phyloP scores from a whole-genome alignment of 257 asterid genomes.

The Solanum stenotomum region DNA sequence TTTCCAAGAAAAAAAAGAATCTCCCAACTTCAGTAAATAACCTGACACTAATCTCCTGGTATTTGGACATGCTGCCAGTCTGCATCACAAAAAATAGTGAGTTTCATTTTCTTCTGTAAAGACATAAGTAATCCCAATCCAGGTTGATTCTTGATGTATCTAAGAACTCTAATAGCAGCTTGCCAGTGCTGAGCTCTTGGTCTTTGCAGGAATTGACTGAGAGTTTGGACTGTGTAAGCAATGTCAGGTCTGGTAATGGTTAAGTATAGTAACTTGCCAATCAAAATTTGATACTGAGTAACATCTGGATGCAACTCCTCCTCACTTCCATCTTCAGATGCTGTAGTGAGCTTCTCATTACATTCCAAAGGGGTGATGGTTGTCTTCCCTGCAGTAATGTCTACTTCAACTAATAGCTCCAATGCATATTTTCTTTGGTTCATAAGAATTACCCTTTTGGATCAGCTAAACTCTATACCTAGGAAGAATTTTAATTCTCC shows the following conservation, averaged over 20 bases:
- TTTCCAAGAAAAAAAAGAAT: too few relatives aligned
- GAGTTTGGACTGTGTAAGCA: not conserved
- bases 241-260: not conserved
- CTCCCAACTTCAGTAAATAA: not conserved
- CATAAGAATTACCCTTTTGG: too few relatives aligned
- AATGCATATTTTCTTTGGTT: too few relatives aligned
- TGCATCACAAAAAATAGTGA: too few relatives aligned
- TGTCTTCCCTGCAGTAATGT: too few relatives aligned
- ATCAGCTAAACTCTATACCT: too few relatives aligned
- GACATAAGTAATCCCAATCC: not conserved
- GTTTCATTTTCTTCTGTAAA: not conserved
- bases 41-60: not conserved
- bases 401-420: too few relatives aligned
- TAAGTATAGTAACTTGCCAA: not conserved
- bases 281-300: not conserved
- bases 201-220: not conserved
- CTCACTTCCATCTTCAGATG: not conserved
- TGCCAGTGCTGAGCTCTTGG: not conserved
- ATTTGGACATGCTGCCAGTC: not conserved
- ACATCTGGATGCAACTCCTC: not conserved
- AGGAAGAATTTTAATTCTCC: too few relatives aligned
- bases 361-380: not conserved
- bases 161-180: not conserved
- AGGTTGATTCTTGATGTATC: too few relatives aligned
- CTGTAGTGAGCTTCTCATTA: not conserved